A percentile compares a stretch with the other conserved stretches of the same genome.
These are phyloP conservation scores for Pyronema omphalodes DNA, from an alignment of 495 filamentous ascomycete species.

Conservation along the genomic window DNA sequence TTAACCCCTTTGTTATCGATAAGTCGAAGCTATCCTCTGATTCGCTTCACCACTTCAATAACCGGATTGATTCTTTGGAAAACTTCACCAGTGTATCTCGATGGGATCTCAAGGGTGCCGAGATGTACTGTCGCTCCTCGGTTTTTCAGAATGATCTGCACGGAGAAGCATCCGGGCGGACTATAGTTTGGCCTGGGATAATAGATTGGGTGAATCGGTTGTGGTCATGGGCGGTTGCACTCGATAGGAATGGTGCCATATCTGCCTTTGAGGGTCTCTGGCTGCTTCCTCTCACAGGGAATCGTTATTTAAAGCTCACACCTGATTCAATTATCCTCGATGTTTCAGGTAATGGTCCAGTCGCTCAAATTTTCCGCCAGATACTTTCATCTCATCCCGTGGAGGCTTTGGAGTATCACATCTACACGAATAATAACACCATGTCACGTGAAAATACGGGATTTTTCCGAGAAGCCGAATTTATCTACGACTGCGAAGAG, in stretches of 20 bases:
- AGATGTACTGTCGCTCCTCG: constrained; percentile 7
- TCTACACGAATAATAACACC: not conserved
- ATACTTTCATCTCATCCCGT: not conserved
- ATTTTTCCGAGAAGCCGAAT: constrained; percentile 2
- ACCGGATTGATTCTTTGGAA: constrained; percentile 3
- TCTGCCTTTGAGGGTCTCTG: constrained; percentile 17
- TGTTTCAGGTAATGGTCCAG: constrained; percentile 5
- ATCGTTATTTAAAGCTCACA: constrained; percentile 19
- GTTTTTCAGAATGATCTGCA: not conserved
- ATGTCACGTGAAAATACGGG: not conserved
- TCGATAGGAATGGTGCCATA: not conserved
- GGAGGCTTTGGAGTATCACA: not conserved
- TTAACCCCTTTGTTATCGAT: constrained; percentile 6
- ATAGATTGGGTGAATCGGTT: constrained; percentile 9
- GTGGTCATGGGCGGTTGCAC: constrained; percentile 11
- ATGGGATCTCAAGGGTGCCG: constrained; percentile 14
- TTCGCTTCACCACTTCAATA: not conserved
- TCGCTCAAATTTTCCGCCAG: not conserved
- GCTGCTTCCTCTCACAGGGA: constrained; percentile 22
- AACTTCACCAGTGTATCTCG: constrained; percentile 2
- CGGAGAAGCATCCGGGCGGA: not conserved
- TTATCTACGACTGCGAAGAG: constrained; percentile 4
- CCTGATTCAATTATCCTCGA: constrained; percentile 6
- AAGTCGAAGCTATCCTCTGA: not conserved
- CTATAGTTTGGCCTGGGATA: constrained; percentile 6